phyloP scores from a whole-genome alignment of 2,329 filamentous ascomycete genomes.

The Gliomastix tumulicola region DNA sequence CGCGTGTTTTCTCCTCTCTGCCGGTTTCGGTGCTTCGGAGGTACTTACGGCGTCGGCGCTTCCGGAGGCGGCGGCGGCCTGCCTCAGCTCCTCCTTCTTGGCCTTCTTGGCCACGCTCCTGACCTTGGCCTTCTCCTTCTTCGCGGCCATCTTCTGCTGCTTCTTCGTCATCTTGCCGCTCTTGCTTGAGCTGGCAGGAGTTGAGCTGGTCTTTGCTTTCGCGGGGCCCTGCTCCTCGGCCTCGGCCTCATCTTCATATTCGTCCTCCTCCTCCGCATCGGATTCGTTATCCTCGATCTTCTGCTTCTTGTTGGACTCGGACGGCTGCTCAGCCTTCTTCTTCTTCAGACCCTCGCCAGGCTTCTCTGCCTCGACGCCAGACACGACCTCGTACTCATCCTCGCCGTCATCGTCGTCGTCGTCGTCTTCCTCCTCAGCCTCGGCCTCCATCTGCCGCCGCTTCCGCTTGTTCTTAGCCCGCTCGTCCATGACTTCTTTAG shows the following conservation, averaged over 20 bases:
- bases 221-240: not conserved
- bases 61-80: too few relatives aligned
- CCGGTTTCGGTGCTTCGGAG: too few relatives aligned
- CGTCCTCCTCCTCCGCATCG: constrained; percentile 10
- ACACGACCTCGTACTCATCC: constrained; percentile 33
- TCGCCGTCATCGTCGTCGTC: constrained; percentile 35
- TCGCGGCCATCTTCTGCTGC: constrained; percentile 25
- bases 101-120: constrained; percentile 38
- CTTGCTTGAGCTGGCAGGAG: not conserved
- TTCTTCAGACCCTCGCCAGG: constrained; percentile 59
- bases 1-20: too few relatives aligned
- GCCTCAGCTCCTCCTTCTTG: constrained; percentile 45
- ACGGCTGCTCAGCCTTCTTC: constrained; percentile 19
- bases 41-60: constrained; percentile 14
- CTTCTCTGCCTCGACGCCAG: constrained; percentile 50
- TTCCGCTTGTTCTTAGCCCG: constrained; percentile 72
- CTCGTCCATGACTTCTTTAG: constrained; percentile 90
- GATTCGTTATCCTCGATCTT: constrained; percentile 23
- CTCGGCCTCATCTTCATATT: not conserved
- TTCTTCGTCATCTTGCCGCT: constrained; percentile 34
- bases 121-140: constrained; percentile 25
- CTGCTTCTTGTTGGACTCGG: constrained; percentile 51
- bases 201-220: not conserved
- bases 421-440: constrained; percentile 34
- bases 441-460: constrained; percentile 54